A percentile compares a stretch with the other conserved stretches of the same genome.
Conservation (phyloP, 169 alveolate species). For the Plasmodium ovale region DNA sequence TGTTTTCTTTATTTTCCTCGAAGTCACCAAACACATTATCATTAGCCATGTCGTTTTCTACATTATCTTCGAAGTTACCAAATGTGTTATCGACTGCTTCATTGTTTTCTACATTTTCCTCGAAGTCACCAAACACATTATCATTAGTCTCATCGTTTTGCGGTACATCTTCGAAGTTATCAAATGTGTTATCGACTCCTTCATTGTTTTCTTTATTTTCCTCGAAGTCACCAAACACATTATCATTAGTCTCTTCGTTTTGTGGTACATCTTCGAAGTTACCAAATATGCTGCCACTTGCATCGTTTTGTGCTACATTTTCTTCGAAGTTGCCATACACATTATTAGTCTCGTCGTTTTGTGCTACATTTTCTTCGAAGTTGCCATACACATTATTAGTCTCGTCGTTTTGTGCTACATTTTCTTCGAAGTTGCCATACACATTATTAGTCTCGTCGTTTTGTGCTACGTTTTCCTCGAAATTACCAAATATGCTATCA, state of each 20-base stretch:
- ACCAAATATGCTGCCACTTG: not conserved
- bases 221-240: not conserved
- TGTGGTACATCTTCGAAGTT: not conserved
- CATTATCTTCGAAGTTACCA: not conserved
- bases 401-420: not conserved
- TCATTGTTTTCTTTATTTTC: conserved; percentile 2
- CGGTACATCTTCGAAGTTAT: not conserved
- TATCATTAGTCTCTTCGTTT: conserved; percentile 4
- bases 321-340: not conserved
- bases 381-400: not conserved
- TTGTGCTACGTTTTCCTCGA: not conserved
- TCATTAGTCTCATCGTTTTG: not conserved
- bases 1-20: conserved; percentile 10
- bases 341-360: not conserved
- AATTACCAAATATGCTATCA: too few relatives aligned
- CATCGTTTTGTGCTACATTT: not conserved
- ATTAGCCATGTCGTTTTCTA: too few relatives aligned
- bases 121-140: not conserved
- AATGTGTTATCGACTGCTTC: not conserved
- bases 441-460: not conserved
- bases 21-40: not conserved
- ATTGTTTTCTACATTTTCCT: not conserved
- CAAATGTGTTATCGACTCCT: not conserved
- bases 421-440: not conserved
- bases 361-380: not conserved